A percentile compares a stretch with the other conserved stretches of the same genome.
phyloP scores from a whole-genome alignment of 345 rosid species.

The Aquilaria malaccensis region DNA sequence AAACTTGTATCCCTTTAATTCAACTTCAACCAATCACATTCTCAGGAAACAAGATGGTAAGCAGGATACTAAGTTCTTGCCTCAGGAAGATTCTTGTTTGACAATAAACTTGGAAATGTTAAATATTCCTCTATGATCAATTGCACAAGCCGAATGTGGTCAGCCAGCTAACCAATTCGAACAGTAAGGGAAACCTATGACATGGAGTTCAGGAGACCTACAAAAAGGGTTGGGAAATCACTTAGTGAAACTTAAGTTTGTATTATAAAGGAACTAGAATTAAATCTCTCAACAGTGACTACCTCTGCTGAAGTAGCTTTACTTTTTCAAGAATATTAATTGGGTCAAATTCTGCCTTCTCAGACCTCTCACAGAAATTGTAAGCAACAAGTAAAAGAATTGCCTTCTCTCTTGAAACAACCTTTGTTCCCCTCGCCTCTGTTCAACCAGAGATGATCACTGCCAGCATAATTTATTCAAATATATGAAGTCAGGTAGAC shows the following conservation, averaged over 20 bases:
- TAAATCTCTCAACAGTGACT: slow-evolving; percentile 5
- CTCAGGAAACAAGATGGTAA: neutral
- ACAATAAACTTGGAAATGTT: slow-evolving; percentile 66
- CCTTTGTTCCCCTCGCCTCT: slow-evolving; percentile 25
- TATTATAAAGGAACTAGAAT: slow-evolving; percentile 6
- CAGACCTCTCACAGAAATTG: slow-evolving; percentile 31
- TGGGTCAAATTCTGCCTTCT: slow-evolving; percentile 14
- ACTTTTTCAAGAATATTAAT: slow-evolving; percentile 46
- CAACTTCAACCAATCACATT: neutral
- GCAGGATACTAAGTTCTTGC: slow-evolving; percentile 20
- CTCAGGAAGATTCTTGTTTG: slow-evolving; percentile 47
- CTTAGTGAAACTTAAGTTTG: slow-evolving; percentile 2
- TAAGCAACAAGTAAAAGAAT: slow-evolving; percentile 49
- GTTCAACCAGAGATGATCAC: slow-evolving; percentile 74
- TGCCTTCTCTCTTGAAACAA: slow-evolving; percentile 38
- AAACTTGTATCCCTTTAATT: neutral
- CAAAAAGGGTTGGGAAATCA: slow-evolving; percentile 11
- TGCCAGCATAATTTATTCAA: slow-evolving; percentile 34
- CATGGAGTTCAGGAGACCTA: slow-evolving; percentile 59
- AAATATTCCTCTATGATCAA: slow-evolving; percentile 58
- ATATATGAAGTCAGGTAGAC: neutral
- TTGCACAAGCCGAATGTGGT: slow-evolving; percentile 37
- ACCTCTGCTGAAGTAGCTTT: slow-evolving; percentile 79
- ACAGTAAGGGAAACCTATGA: slow-evolving; percentile 54
- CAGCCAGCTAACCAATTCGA: slow-evolving; percentile 25